phyloP scores from a whole-genome alignment of 768 basidiomycete species.

The Pulveroboletus ravenelii region DNA sequence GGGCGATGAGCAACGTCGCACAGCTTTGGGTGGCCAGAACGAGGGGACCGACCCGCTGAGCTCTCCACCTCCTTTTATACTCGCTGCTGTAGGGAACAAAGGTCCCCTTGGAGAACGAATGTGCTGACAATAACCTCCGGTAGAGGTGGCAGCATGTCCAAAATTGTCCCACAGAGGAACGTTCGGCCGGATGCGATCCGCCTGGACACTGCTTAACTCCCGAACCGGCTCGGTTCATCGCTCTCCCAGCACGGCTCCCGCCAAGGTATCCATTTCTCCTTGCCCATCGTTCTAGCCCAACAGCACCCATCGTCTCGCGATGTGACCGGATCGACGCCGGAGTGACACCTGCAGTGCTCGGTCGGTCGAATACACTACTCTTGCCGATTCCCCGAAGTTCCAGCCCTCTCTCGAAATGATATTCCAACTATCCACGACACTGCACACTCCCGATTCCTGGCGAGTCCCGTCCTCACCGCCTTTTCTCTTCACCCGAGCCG shows the following conservation, averaged over 20 bases:
- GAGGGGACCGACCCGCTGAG: not conserved
- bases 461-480: conserved; percentile 3
- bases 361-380: not conserved
- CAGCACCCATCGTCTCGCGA: conserved; percentile 14
- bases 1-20: not conserved
- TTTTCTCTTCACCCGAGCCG: not conserved
- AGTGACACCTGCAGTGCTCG: conserved; percentile 1
- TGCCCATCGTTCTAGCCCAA: not conserved
- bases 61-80: conserved; percentile 22
- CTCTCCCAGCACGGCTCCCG: conserved; percentile 3
- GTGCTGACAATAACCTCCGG: conserved; percentile 16
- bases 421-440: conserved; percentile 1
- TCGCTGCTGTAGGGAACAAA: conserved; percentile 3
- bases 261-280: not conserved
- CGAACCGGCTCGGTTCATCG: conserved; percentile 21
- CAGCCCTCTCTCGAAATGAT: not conserved
- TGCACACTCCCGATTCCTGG: not conserved
- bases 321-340: conserved; percentile 21
- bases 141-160: conserved; percentile 10
- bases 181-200: conserved; percentile 15
- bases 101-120: not conserved
- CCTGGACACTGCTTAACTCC: conserved; percentile 8
- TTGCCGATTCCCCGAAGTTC: conserved; percentile 5
- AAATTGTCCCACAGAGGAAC: not conserved
- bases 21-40: conserved; percentile 5